Base-by-base conservation (phyloP, 192 early-diverging fungal species). In the Umbelopsis ramanniana region DNA sequence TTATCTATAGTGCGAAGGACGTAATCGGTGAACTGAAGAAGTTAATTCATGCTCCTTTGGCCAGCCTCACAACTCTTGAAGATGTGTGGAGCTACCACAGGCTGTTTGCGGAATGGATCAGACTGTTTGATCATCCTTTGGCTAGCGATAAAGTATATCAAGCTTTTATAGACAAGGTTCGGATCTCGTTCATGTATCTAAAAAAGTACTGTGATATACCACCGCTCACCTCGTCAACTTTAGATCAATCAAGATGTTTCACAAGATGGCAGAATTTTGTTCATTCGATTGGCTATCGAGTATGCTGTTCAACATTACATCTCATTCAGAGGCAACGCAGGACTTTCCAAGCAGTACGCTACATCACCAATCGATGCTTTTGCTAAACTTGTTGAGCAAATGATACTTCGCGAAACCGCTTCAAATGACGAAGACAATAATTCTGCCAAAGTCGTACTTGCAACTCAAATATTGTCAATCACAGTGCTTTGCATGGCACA, bases 401-500 rank as follows among this genome's bases (percentile, higher is more conserved):
- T 84, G 38, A 94, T 96, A 71, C 92, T 93, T 6, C 92, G 96
- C 70, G 92, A 92, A 2, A 88, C 89, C 19, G 76, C 95, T 45
- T 88, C 93, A 88, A 71, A 86, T 89, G 75, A 87, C 80, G 76
- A 85, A 48, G 84, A 87, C 69, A 55, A 66, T 40, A 83, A 84
- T 26, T 71, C 80, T 0, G 87, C 86, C 26, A 85, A 89, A 50
- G 81, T 94, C 15, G 87, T 88, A 46, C 84, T 93, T 35, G 82
- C 91, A 45, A 92, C 89, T 15, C 96, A 94, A 79, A 89, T 94
- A 67, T 74, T 98, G 48, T 93, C 94, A 24, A 92, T 95, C 66
- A 89, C 96, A 63, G 91, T 92, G 19, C 83, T 99, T 29, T 89
- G 93, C 3, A 72, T 95, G 19, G 93, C 94, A 0, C 89, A 97